Evolutionary conservation across 345 rosid genomes (phyloP), one percentile per base, ranked within the genome.

Genomic region (Euphorbia peplus): DNA sequence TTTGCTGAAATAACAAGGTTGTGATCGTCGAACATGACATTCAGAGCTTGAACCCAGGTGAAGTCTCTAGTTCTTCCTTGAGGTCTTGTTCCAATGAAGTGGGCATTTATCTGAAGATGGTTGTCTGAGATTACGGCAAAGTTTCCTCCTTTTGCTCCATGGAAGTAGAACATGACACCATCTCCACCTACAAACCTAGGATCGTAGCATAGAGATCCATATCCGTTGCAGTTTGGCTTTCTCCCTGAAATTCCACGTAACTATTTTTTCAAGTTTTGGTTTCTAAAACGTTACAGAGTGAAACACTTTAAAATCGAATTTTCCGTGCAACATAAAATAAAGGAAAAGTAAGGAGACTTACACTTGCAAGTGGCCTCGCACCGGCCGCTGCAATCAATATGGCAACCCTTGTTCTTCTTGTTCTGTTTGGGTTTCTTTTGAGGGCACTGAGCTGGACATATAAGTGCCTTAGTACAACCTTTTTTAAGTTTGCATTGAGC

Each of bases 331-430:
- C 37, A 32, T 32, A 32, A 32, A 2, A 2, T 32, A 32, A 32
- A 32, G 37, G 6, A 32, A 32, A 6, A 32, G 37, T 6, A n/a
- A 32, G 37, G 22, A 24, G 62, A 69, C 93, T 82, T 84, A 91
- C 96, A 82, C 75, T 87, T 91, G 90, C 97, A 91, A 24, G 84
- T 84, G 75, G 72, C 90, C 79, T 91, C 96, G 44, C 93, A 89
- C 73, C 86, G 87, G 86, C 80, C 81, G 73, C 85, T 77, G 79
- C 93, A 89, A 53, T 89, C 82, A 67, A 92, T 62, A 73, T 73
- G 81, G 83, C 98, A 92, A 26, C 87, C 90, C 73, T 87, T 92
- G 4, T 68, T 72, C 82, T 84, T 70, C 84, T 72, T 88, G 86
- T 84, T 88, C 60, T 67, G 76, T 75, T 59, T 68, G 3, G 96